A percentile compares a stretch with the other conserved stretches of the same genome.
phyloP scores from a whole-genome alignment of 139 green algal genomes.

The Tetradesmus lagerheimii region DNA sequence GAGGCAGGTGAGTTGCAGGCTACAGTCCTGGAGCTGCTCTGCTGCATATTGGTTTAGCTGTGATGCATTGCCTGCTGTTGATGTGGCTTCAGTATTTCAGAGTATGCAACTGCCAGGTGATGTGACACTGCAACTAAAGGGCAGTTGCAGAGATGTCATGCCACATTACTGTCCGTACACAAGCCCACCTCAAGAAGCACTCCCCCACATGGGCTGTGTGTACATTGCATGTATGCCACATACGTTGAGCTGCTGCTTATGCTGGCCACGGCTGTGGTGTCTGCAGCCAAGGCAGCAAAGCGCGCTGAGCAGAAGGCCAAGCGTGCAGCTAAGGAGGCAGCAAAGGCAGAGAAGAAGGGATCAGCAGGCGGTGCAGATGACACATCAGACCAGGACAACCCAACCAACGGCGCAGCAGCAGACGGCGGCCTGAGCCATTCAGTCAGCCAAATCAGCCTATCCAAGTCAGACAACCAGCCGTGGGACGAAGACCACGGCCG shows the following conservation, averaged over 20 bases:
- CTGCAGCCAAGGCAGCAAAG: constrained; percentile 42
- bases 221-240: neutral
- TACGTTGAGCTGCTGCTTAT: neutral
- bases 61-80: neutral
- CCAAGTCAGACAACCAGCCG: neutral
- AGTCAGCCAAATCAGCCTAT: neutral
- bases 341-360: constrained; percentile 13
- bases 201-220: neutral
- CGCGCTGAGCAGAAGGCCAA: constrained; percentile 34
- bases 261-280: neutral
- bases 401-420: neutral
- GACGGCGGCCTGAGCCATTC: neutral
- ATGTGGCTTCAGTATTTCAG: too few species aligned
- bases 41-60: neutral
- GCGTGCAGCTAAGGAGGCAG: constrained; percentile 10
- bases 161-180: too few species aligned
- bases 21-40: constrained; percentile 5
- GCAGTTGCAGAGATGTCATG: too few species aligned
- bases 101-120: too few species aligned
- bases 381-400: constrained; percentile 35
- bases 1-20: constrained; percentile 26
- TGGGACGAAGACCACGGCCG: constrained; percentile 32
- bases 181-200: too few species aligned
- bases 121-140: too few species aligned
- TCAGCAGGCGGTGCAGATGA: constrained; percentile 27